Conservation (phyloP, 192 early-diverging fungal species). For the Martensiomyces pterosporus region DNA sequence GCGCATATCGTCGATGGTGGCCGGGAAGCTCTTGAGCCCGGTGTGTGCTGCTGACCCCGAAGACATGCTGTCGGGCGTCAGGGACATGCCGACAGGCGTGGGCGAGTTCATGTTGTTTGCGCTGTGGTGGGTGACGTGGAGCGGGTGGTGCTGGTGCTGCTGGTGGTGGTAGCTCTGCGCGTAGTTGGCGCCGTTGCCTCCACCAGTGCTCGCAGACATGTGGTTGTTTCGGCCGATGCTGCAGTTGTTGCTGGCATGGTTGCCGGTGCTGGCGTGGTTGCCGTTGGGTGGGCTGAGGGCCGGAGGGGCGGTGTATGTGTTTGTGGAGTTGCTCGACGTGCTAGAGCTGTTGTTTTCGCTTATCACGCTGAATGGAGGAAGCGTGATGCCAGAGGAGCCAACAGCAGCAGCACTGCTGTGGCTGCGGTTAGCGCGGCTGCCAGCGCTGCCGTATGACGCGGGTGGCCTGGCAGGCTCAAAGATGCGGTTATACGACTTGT, state of each 20-base stretch:
- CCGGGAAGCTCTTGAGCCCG: constrained; percentile 36
- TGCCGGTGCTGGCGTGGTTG: constrained; percentile 3
- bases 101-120: constrained; percentile 8
- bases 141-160: constrained; percentile 10
- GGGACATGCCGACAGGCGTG: constrained; percentile 6
- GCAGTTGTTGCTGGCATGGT: constrained; percentile 5
- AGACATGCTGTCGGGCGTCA: constrained; percentile 33
- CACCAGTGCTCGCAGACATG: constrained; percentile 1
- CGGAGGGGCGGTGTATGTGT: constrained; percentile 25
- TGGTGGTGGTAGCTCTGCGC: constrained; percentile 10
- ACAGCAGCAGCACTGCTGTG: no score
- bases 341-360: constrained; percentile 29
- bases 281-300: constrained; percentile 18
- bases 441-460: no score
- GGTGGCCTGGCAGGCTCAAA: constrained; percentile 15
- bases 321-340: constrained; percentile 34
- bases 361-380: background rate
- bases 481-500: constrained; percentile 15
- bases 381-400: constrained; percentile 5
- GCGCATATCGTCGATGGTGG: constrained; percentile 32
- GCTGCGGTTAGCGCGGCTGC: no score
- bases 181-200: constrained; percentile 8
- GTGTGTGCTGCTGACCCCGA: constrained; percentile 9
- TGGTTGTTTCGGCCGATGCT: constrained; percentile 1
- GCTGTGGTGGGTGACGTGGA: constrained; percentile 13